These are phyloP conservation scores for Colletotrichum shisoi DNA, from an alignment of 2,329 filamentous ascomycete species.

Conservation along the genomic window DNA sequence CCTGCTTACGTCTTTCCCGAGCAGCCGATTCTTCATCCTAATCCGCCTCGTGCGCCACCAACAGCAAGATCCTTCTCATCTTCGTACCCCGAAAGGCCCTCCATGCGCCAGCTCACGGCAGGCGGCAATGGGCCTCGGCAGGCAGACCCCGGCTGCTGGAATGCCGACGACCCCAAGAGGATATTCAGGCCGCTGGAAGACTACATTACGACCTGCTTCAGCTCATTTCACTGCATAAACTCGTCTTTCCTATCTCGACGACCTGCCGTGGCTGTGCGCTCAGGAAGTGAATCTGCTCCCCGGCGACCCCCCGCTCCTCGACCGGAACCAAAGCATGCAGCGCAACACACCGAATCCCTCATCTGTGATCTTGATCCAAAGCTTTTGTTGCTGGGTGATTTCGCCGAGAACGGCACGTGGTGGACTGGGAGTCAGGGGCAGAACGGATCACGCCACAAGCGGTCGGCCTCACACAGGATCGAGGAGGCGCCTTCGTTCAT, in stretches of 20 bases:
- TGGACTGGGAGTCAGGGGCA: slow-evolving; percentile 70
- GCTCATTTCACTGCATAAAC: slow-evolving; percentile 76
- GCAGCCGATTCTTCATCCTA: slow-evolving; percentile 50
- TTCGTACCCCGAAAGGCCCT: slow-evolving; percentile 54
- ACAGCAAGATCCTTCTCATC: slow-evolving; percentile 55
- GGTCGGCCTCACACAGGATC: slow-evolving; percentile 47
- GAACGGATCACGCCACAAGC: slow-evolving; percentile 43
- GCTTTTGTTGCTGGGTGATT: slow-evolving; percentile 74
- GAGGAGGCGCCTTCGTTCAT: slow-evolving; percentile 54
- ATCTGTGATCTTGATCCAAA: slow-evolving; percentile 76
- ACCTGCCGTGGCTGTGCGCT: slow-evolving; percentile 14
- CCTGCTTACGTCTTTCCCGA: slow-evolving; percentile 49
- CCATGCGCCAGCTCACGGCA: slow-evolving; percentile 40
- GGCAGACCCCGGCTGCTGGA: slow-evolving; percentile 35
- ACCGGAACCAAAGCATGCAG: slow-evolving; percentile 48
- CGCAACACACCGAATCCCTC: slow-evolving; percentile 51
- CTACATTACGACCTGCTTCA: slow-evolving; percentile 74
- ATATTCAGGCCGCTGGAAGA: slow-evolving; percentile 82
- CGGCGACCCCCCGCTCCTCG: slow-evolving; percentile 48
- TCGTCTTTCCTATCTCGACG: slow-evolving; percentile 70
- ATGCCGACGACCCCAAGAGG: slow-evolving; percentile 56
- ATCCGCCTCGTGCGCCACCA: slow-evolving; percentile 43
- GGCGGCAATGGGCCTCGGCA: slow-evolving; percentile 27
- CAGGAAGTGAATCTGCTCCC: slow-evolving; percentile 44
- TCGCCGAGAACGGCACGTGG: slow-evolving; percentile 84